phyloP scores from a whole-genome alignment of 2,329 filamentous ascomycete species.

The Myriosclerotinia duriaeana region DNA sequence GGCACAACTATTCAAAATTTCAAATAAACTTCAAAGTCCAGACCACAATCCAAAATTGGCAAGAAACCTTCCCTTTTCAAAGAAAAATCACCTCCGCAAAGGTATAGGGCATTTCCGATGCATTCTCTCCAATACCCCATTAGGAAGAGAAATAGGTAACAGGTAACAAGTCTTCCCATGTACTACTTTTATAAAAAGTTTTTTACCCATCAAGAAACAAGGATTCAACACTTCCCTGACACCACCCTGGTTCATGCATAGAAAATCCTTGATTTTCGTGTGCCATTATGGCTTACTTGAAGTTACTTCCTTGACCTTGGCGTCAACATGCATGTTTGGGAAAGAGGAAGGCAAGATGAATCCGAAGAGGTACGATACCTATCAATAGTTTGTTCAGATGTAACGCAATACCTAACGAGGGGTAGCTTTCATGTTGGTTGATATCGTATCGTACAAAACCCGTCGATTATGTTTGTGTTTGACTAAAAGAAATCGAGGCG shows the following conservation, averaged over 20 bases:
- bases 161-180: too few relatives aligned
- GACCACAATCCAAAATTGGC: neutral
- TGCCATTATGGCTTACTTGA: too few relatives aligned
- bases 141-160: too few relatives aligned
- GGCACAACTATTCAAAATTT: too few relatives aligned
- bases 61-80: neutral
- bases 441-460: neutral
- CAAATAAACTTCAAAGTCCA: neutral
- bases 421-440: neutral
- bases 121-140: neutral
- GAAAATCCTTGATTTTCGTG: conserved; percentile 1
- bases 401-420: neutral
- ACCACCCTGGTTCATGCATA: conserved; percentile 1
- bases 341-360: neutral
- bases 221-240: neutral
- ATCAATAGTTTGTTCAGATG: neutral
- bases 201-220: too few relatives aligned
- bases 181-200: too few relatives aligned
- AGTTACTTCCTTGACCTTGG: too few relatives aligned
- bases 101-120: neutral
- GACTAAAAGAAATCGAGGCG: neutral
- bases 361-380: conserved; percentile 1
- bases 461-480: neutral
- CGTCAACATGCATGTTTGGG: neutral
- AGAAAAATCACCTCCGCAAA: neutral